Conservation (phyloP, 805 yeast genomes). For the Myxozyma monticola region DNA sequence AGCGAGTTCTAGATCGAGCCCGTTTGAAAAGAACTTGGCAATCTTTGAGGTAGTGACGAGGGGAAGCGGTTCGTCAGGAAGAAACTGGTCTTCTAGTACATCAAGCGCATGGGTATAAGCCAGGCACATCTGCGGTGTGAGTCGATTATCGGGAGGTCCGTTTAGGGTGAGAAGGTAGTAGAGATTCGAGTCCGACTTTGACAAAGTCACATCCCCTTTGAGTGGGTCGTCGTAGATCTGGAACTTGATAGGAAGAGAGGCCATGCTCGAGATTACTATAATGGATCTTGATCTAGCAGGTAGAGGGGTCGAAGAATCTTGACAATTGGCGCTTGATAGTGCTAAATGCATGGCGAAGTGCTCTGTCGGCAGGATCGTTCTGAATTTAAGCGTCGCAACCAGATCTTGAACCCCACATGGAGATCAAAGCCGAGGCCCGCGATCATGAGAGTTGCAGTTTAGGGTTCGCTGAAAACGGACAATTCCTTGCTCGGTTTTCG, state of each 20-base stretch:
- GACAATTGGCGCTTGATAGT: too few relatives aligned
- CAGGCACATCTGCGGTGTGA: conserved; percentile 37
- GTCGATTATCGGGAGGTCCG: conserved; percentile 42
- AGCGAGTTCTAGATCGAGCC: conserved; percentile 42
- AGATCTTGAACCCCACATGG: too few relatives aligned
- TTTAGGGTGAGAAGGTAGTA: conserved; percentile 39
- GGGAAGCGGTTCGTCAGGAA: conserved; percentile 36
- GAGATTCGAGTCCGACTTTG: conserved; percentile 25
- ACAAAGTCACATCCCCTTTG: conserved; percentile 13
- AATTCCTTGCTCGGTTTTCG: too few relatives aligned
- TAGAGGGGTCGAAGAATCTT: too few relatives aligned
- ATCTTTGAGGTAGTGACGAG: conserved; percentile 41
- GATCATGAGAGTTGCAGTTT: too few relatives aligned
- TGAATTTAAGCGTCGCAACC: too few relatives aligned
- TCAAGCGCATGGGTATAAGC: conserved; percentile 40
- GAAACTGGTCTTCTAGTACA: conserved; percentile 33
- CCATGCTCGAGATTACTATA: background rate
- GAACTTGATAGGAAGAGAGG: conserved; percentile 6
- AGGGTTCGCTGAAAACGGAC: too few relatives aligned
- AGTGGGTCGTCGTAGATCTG: conserved; percentile 8
- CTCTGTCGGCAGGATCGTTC: too few relatives aligned
- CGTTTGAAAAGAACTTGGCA: conserved; percentile 44
- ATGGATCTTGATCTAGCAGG: background rate
- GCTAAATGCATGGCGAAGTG: too few relatives aligned
- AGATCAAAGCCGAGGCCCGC: too few relatives aligned